phyloP scores from a whole-genome alignment of 768 basidiomycete species.

The Lyophyllum semitale region DNA sequence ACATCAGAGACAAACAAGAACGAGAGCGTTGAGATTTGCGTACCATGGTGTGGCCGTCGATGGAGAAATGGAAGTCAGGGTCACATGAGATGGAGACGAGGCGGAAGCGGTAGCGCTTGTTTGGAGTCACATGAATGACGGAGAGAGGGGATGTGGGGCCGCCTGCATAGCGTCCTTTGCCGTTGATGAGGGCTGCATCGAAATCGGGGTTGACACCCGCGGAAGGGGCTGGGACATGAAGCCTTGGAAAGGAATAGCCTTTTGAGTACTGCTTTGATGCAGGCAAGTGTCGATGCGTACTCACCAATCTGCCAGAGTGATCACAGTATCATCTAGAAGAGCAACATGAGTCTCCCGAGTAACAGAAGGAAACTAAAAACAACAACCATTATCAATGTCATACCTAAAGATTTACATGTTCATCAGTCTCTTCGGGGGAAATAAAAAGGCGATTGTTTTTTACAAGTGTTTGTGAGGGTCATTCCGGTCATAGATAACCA shows the following conservation, averaged over 20 bases:
- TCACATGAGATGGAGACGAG: slow-evolving; percentile 54
- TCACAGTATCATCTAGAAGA: neutral
- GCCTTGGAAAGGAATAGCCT: slow-evolving; percentile 27
- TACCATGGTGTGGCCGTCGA: slow-evolving; percentile 39
- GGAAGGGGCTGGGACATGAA: slow-evolving; percentile 30
- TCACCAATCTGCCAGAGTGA: slow-evolving; percentile 3
- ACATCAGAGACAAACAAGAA: slow-evolving; percentile 15
- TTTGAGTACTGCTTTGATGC: neutral
- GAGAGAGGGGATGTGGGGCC: slow-evolving; percentile 43
- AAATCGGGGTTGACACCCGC: slow-evolving; percentile 20
- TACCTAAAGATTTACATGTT: too few relatives aligned
- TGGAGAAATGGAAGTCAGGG: slow-evolving; percentile 43
- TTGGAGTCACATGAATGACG: slow-evolving; percentile 41
- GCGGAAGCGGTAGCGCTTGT: slow-evolving; percentile 55
- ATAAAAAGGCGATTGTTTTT: neutral
- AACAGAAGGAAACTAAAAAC: neutral
- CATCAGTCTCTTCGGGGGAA: too few relatives aligned
- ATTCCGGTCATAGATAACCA: too few relatives aligned
- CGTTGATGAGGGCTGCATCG: slow-evolving; percentile 54
- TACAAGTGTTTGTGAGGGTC: neutral
- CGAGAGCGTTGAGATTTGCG: slow-evolving; percentile 13
- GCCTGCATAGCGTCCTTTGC: slow-evolving; percentile 44
- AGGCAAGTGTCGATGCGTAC: neutral
- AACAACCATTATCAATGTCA: neutral
- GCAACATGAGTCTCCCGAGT: neutral